Evolutionary conservation across 805 yeast genomes (phyloP).

Genomic region (Tetrapisispora arboricola): DNA sequence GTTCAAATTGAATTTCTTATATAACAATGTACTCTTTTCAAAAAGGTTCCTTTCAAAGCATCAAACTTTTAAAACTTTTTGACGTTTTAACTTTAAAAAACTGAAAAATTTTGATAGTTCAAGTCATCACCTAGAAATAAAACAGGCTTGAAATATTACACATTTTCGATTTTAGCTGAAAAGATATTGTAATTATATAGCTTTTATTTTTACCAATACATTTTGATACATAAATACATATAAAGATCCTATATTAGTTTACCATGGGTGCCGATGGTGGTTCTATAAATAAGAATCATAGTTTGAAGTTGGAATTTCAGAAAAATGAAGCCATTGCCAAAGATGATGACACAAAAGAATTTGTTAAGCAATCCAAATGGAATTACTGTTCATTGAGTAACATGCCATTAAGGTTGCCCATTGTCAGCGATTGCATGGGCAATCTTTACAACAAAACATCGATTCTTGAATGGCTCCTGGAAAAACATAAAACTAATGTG

Average conservation of each 20-base stretch:
- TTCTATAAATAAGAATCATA: conserved; percentile 49
- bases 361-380: conserved; percentile 30
- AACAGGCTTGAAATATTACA: too few species aligned
- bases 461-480: conserved; percentile 45
- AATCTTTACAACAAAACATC: conserved; percentile 53
- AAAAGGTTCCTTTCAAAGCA: too few species aligned
- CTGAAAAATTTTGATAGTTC: too few species aligned
- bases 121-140: too few species aligned
- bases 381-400: conserved; percentile 36
- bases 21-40: too few species aligned
- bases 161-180: too few species aligned
- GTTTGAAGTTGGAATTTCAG: conserved; percentile 17
- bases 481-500: conserved; percentile 15
- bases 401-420: conserved; percentile 36
- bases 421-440: conserved; percentile 65
- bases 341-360: conserved; percentile 13
- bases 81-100: too few species aligned
- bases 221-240: neutral
- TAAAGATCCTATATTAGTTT: too few species aligned
- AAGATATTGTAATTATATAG: too few species aligned
- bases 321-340: conserved; percentile 23
- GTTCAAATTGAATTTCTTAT: too few species aligned
- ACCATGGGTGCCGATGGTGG: conserved; percentile 64
- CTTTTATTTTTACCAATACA: neutral
- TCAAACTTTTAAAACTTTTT: too few species aligned